Evolutionary conservation across 148 eudicot genomes (phyloP).

Genomic region (Drosera capensis): DNA sequence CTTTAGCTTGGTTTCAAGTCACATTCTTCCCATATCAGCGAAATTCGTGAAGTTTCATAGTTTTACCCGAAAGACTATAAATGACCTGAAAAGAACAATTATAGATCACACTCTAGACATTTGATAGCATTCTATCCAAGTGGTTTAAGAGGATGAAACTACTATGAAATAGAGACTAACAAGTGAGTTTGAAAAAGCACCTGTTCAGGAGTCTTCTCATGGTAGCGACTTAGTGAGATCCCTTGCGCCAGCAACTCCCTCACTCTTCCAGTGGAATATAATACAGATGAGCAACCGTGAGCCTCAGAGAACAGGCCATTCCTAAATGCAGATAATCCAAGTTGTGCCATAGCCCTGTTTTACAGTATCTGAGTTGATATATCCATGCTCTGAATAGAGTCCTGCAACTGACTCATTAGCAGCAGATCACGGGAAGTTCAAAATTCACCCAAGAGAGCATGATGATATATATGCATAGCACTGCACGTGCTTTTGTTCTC

Average conservation of each 20-base stretch:
- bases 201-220: conserved; percentile 93
- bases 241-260: conserved; percentile 91
- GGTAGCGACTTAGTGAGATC: conserved; percentile 73
- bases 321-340: conserved; percentile 81
- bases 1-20: too few species aligned
- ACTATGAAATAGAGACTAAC: too few species aligned
- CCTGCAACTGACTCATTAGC: conserved; percentile 92
- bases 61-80: too few species aligned
- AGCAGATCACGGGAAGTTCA: conserved; percentile 64
- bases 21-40: too few species aligned
- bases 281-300: conserved; percentile 68
- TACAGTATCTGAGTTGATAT: conserved; percentile 78
- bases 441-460: conserved; percentile 74
- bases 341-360: conserved; percentile 88
- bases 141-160: too few species aligned
- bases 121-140: too few species aligned
- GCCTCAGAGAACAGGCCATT: conserved; percentile 60
- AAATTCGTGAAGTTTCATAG: too few species aligned
- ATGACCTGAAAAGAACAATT: too few species aligned
- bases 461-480: conserved; percentile 90
- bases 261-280: conserved; percentile 87
- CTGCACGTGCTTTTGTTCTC: conserved; percentile 85
- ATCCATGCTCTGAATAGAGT: conserved; percentile 70
- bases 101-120: too few species aligned
- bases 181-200: too few species aligned